phyloP scores from a whole-genome alignment of 768 basidiomycete genomes.

The Suillus lakei region DNA sequence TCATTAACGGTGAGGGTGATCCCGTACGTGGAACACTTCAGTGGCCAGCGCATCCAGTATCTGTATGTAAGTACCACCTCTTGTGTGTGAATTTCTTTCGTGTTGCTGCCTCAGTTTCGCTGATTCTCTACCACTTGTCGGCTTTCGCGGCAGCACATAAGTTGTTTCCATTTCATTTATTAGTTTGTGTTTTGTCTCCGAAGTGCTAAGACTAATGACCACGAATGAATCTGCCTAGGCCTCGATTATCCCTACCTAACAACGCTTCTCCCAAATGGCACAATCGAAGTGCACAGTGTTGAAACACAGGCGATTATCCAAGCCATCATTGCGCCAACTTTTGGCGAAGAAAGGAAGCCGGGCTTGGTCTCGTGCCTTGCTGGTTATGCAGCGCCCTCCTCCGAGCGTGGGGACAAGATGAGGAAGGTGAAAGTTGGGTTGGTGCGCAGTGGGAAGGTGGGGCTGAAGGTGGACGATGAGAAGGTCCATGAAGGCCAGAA shows the following conservation, averaged over 20 bases:
- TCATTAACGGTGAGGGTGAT: conserved; percentile 83
- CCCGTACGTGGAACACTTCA: conserved; percentile 89
- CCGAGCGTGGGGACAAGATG: conserved; percentile 45
- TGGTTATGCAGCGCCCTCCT: conserved; percentile 49
- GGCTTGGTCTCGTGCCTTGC: conserved; percentile 35
- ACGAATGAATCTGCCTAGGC: conserved; percentile 43
- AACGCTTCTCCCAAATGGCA: conserved; percentile 77
- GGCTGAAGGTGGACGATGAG: conserved; percentile 9
- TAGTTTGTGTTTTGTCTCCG: not conserved
- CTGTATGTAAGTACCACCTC: conserved; percentile 61
- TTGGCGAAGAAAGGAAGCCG: conserved; percentile 27
- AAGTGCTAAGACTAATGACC: not conserved
- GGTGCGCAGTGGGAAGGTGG: conserved; percentile 18
- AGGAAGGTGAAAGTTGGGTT: conserved; percentile 37
- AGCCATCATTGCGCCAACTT: conserved; percentile 57
- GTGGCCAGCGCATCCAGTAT: conserved; percentile 80
- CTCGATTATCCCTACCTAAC: conserved; percentile 84
- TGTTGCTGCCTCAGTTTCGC: conserved; percentile 7
- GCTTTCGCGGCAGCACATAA: not conserved
- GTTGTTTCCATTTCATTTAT: not conserved
- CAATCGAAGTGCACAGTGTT: conserved; percentile 81
- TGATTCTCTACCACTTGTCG: not conserved
- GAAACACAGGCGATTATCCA: conserved; percentile 76
- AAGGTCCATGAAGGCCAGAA: not conserved
- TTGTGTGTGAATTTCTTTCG: not conserved